phyloP scores from a whole-genome alignment of 2,329 filamentous ascomycete genomes.

The Penicillium sp. region DNA sequence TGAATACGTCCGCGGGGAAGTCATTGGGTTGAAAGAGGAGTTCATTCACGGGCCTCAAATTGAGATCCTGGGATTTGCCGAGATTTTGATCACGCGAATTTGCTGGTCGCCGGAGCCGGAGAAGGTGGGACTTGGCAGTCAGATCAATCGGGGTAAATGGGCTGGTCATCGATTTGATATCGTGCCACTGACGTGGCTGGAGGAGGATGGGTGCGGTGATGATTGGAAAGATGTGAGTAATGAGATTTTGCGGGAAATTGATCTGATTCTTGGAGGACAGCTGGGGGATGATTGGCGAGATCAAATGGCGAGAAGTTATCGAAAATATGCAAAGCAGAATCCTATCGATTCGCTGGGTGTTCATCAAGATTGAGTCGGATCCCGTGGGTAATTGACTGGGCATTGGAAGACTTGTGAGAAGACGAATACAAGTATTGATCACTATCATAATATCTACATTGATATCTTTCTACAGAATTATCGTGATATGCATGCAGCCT shows the following conservation, averaged over 20 bases:
- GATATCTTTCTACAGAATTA: no score
- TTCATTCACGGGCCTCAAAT: conserved; percentile 27
- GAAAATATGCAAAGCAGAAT: neutral
- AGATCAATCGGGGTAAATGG: conserved; percentile 23
- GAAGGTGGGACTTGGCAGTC: conserved; percentile 1
- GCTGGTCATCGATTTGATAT: conserved; percentile 29
- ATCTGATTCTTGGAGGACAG: conserved; percentile 10
- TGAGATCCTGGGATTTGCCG: conserved; percentile 21
- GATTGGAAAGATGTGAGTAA: conserved; percentile 26
- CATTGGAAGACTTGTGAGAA: no score
- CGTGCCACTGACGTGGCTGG: conserved; percentile 15
- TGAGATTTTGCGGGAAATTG: conserved; percentile 20
- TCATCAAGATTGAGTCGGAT: no score
- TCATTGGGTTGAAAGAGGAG: conserved; percentile 21
- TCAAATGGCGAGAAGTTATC: conserved; percentile 3
- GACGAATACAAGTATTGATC: no score
- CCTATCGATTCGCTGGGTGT: neutral
- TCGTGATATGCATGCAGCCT: no score
- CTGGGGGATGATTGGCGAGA: conserved; percentile 14
- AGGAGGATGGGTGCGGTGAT: conserved; percentile 3
- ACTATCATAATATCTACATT: no score
- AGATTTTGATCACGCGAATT: conserved; percentile 25
- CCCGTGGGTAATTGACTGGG: no score
- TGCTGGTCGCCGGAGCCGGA: conserved; percentile 18
- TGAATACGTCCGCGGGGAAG: conserved; percentile 26